Percentiles rank a stretch among this genome's conserved stretches.
Conservation (phyloP, 495 filamentous ascomycete species). For the Penicillium longicatenatum region DNA sequence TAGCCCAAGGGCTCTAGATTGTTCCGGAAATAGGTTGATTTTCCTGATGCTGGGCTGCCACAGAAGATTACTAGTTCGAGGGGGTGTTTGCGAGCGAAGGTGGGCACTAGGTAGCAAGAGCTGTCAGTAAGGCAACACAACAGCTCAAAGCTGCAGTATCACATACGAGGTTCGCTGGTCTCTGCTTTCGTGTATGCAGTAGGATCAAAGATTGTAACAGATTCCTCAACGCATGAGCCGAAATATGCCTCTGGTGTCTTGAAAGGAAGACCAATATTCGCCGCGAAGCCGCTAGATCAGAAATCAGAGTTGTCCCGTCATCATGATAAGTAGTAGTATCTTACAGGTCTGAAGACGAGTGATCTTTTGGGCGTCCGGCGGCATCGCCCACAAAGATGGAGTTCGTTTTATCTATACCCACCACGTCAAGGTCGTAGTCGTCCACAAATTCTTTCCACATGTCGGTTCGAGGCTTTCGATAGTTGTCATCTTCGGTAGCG, state of each 20-base stretch:
- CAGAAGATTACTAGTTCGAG: constrained; percentile 82
- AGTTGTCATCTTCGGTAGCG: constrained; percentile 76
- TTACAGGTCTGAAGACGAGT: constrained; percentile 80
- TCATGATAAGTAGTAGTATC: not conserved
- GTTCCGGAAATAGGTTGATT: constrained; percentile 86
- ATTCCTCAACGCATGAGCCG: constrained; percentile 62
- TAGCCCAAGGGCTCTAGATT: constrained; percentile 79
- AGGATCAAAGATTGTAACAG: constrained; percentile 69
- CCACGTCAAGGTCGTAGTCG: constrained; percentile 67
- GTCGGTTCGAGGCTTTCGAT: constrained; percentile 81
- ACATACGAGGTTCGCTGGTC: constrained; percentile 36
- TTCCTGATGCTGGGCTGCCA: constrained; percentile 86
- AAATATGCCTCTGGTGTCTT: constrained; percentile 92
- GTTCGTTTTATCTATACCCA: constrained; percentile 61
- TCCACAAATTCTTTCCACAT: constrained; percentile 88
- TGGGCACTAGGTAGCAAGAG: not conserved
- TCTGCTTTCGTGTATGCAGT: constrained; percentile 48
- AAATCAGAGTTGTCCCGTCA: constrained; percentile 1
- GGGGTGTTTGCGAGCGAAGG: constrained; percentile 63
- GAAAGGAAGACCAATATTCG: constrained; percentile 78
- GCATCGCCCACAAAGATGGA: constrained; percentile 94
- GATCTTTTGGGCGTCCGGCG: constrained; percentile 64
- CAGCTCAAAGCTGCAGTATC: not conserved
- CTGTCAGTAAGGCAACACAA: not conserved
- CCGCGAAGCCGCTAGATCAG: constrained; percentile 64